Conservation (phyloP, 257 asterid genomes). For the Ocimum tenuiflorum region DNA sequence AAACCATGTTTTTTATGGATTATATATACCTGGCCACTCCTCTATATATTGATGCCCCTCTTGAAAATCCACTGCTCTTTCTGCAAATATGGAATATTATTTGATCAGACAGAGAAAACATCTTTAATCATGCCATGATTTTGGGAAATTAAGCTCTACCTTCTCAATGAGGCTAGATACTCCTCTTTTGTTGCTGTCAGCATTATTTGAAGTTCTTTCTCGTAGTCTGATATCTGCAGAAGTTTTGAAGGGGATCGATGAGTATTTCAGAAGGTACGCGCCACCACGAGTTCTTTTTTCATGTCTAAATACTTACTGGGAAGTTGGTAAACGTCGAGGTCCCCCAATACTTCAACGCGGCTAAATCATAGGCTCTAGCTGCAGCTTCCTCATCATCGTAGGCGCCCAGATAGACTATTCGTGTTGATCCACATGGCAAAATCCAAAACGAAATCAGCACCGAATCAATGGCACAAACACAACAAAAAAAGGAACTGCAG, state of each 20-base stretch:
- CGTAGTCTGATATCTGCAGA: constrained; percentile 29
- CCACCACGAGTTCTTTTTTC: not conserved
- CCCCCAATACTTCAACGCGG: constrained; percentile 55
- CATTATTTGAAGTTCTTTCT: constrained; percentile 34
- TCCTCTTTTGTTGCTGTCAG: constrained; percentile 39
- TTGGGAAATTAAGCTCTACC: constrained; percentile 12
- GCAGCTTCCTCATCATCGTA: constrained; percentile 55
- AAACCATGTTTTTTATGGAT: not conserved
- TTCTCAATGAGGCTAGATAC: constrained; percentile 41
- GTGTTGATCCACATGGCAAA: not conserved
- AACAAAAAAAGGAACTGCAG: not conserved
- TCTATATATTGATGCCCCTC: constrained; percentile 43
- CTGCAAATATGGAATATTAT: constrained; percentile 17
- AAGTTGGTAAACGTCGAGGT: constrained; percentile 42
- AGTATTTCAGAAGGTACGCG: not conserved
- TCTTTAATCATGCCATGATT: not conserved
- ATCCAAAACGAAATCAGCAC: not conserved
- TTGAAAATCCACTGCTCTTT: constrained; percentile 48
- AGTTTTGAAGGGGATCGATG: not conserved
- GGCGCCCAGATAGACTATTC: constrained; percentile 40
- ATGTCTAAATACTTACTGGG: constrained; percentile 21
- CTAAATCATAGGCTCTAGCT: constrained; percentile 51
- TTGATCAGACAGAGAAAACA: not conserved
- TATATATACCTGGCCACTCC: constrained; percentile 32
- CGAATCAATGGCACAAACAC: constrained; percentile 4